phyloP scores from a whole-genome alignment of 1,139 yeast genomes.

The Diutina mesorugosa region DNA sequence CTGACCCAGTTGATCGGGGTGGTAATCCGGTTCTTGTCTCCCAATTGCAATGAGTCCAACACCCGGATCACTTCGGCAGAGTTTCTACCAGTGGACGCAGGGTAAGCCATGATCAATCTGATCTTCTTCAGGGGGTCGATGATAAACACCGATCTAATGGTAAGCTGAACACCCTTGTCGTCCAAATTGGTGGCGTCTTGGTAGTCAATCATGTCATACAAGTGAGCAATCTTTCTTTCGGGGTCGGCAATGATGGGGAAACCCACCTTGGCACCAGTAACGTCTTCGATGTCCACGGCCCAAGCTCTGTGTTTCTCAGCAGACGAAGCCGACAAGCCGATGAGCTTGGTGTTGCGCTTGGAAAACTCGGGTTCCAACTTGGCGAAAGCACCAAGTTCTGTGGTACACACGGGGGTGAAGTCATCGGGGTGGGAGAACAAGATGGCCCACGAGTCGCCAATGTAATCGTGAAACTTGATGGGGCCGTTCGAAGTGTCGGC shows the following conservation, averaged over 20 bases:
- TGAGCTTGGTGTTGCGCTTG: constrained; percentile 59
- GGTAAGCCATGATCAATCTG: constrained; percentile 64
- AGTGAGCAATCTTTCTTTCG: constrained; percentile 50
- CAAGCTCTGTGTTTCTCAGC: constrained; percentile 53
- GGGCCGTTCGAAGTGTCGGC: constrained; percentile 66
- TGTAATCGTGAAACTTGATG: constrained; percentile 63
- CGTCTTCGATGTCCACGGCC: constrained; percentile 76
- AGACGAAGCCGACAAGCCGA: constrained; percentile 2
- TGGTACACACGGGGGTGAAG: constrained; percentile 83
- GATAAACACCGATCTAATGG: constrained; percentile 73
- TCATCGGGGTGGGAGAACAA: constrained; percentile 83
- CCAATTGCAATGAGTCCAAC: constrained; percentile 65
- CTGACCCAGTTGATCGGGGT: constrained; percentile 76
- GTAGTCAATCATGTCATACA: constrained; percentile 69
- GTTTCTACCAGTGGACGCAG: constrained; percentile 81
- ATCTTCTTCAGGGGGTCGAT: constrained; percentile 71
- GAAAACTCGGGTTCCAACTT: constrained; percentile 72
- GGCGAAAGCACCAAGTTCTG: constrained; percentile 82
- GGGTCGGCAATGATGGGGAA: constrained; percentile 82
- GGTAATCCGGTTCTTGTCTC: constrained; percentile 59
- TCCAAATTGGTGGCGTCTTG: constrained; percentile 51
- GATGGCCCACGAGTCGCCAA: constrained; percentile 67
- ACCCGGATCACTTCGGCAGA: constrained; percentile 79
- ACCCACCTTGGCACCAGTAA: constrained; percentile 48
- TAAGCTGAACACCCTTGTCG: constrained; percentile 45